Percentiles rank a stretch among this genome's conserved stretches.
phyloP scores from a whole-genome alignment of 495 filamentous ascomycete species.

The Parathielavia hyrcaniae region DNA sequence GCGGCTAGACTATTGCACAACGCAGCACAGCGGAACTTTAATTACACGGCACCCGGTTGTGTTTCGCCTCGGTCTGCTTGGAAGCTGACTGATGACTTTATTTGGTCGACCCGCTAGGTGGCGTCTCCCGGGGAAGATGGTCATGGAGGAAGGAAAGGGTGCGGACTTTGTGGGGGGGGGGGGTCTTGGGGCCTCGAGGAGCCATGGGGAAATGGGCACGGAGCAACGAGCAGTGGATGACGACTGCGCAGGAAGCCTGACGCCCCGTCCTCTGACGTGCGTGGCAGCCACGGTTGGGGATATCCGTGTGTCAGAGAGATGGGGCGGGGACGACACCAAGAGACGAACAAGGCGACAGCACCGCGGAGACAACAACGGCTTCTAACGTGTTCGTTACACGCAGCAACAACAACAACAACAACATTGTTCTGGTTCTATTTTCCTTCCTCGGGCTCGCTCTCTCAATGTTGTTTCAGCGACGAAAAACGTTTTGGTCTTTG shows the following conservation, averaged over 20 bases:
- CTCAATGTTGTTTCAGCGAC: conserved; percentile 2
- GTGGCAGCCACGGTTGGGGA: neutral
- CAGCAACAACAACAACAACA: no score
- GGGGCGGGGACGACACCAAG: neutral
- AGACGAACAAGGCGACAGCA: conserved; percentile 6
- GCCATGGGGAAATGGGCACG: neutral
- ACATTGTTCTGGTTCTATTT: neutral
- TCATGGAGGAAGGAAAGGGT: neutral
- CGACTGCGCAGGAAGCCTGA: neutral
- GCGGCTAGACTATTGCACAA: conserved; percentile 31
- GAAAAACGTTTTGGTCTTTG: neutral
- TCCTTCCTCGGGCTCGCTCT: neutral
- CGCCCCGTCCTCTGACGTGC: neutral
- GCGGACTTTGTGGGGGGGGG: neutral
- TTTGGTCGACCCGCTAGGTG: neutral
- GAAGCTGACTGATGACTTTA: neutral
- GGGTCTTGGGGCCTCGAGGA: neutral
- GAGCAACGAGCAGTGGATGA: neutral
- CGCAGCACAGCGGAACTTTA: conserved; percentile 23
- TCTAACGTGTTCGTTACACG: neutral
- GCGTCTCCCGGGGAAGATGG: neutral
- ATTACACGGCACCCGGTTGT: conserved; percentile 9
- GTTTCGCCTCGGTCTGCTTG: neutral
- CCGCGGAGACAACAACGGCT: neutral
- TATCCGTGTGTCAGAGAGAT: neutral